Percentiles rank a stretch among this genome's conserved stretches.
Evolutionary conservation across 495 filamentous ascomycete genomes (phyloP).

Genomic region (Neurospora terricola): DNA sequence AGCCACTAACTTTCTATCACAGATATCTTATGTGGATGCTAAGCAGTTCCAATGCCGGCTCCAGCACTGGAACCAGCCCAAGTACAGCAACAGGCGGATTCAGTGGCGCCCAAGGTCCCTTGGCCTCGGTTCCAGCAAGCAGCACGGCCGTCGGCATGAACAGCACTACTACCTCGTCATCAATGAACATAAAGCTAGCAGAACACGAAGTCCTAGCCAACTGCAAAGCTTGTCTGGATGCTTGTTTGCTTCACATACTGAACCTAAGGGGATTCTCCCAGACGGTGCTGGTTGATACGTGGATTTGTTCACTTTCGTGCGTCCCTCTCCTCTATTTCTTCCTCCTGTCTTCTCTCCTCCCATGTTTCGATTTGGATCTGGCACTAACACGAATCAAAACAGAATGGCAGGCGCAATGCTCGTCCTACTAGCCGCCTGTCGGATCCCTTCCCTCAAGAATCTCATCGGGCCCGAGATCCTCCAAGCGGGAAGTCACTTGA

Average conservation of each 20-base stretch:
- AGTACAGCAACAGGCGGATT: not conserved
- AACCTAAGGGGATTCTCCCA: constrained; percentile 30
- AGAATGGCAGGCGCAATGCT: constrained; percentile 29
- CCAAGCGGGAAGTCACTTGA: constrained; percentile 19
- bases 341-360: no score
- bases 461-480: constrained; percentile 18
- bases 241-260: constrained; percentile 32
- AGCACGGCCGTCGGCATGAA: not conserved
- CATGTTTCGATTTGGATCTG: not conserved
- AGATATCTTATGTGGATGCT: constrained; percentile 32
- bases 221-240: constrained; percentile 29
- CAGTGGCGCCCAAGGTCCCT: not conserved
- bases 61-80: not conserved
- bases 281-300: constrained; percentile 37
- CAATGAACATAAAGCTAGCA: constrained; percentile 1
- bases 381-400: not conserved
- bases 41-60: constrained; percentile 13
- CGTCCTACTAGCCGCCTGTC: constrained; percentile 20
- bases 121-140: not conserved
- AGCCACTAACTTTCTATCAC: not conserved
- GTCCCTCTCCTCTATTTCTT: constrained; percentile 5
- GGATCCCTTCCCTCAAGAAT: constrained; percentile 10
- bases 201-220: constrained; percentile 20
- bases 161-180: not conserved
- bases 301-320: constrained; percentile 40